These are phyloP conservation scores for Laguncularia racemosa DNA, from an alignment of 345 rosid species.

Conservation along the genomic window DNA sequence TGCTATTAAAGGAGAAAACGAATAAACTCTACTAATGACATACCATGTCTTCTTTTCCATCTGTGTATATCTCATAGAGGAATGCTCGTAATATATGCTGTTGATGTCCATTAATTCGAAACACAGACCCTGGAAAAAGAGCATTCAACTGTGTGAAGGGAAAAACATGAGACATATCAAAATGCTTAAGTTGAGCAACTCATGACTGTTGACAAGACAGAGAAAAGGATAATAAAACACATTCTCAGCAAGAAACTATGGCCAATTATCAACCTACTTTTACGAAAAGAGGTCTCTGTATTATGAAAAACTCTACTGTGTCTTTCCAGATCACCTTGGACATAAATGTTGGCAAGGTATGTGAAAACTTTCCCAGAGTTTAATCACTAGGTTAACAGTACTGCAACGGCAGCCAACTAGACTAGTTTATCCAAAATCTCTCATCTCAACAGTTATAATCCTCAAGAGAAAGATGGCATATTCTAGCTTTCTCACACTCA, in stretches of 20 bases:
- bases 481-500: no score
- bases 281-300: no score
- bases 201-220: neutral
- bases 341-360: no score
- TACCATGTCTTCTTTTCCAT: constrained; percentile 66
- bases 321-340: no score
- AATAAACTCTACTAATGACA: constrained; percentile 6
- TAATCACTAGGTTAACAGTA: no score
- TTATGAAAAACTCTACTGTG: no score
- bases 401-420: no score
- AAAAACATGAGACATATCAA: neutral
- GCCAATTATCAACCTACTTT: no score
- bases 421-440: no score
- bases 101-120: constrained; percentile 61
- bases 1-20: constrained; percentile 1
- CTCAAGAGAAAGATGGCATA: no score
- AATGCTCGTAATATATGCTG: constrained; percentile 39
- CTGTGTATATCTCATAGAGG: constrained; percentile 27
- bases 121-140: constrained; percentile 50
- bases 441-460: no score
- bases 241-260: neutral
- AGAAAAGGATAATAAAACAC: neutral
- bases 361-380: no score
- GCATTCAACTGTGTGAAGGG: constrained; percentile 1
- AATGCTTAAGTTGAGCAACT: neutral